These are phyloP conservation scores for Penicillium simplicissimum DNA, from an alignment of 495 filamentous ascomycete genomes.

Conservation along the genomic window DNA sequence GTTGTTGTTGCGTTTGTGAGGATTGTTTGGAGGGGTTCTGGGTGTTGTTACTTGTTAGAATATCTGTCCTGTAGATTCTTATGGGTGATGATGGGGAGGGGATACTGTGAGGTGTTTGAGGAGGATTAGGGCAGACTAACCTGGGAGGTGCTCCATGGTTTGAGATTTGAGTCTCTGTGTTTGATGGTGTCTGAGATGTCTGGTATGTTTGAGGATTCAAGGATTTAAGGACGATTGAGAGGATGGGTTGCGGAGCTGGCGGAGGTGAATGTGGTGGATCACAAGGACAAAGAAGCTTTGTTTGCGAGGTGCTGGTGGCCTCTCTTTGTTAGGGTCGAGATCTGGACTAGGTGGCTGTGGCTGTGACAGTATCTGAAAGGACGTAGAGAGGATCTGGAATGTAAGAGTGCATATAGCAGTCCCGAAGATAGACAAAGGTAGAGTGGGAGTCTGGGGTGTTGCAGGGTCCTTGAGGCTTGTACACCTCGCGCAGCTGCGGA, in stretches of 20 bases:
- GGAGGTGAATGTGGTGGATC: background rate
- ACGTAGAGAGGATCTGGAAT: background rate
- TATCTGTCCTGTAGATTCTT: background rate
- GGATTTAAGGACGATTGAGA: background rate
- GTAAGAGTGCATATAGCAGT: background rate
- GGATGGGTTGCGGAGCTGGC: background rate
- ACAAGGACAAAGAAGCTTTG: background rate
- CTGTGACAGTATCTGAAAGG: background rate
- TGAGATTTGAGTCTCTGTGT: background rate
- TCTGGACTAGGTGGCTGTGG: background rate
- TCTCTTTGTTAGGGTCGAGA: background rate
- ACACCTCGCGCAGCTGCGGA: background rate
- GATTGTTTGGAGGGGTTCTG: constrained; percentile 30
- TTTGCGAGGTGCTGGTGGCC: background rate
- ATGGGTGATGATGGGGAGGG: background rate
- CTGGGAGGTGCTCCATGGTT: constrained; percentile 30
- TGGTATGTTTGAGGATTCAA: background rate
- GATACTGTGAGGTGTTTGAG: background rate
- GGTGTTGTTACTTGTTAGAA: background rate
- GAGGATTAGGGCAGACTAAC: constrained; percentile 1
- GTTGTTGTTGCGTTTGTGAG: constrained; percentile 30
- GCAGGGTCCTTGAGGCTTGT: background rate
- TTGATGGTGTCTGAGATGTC: background rate
- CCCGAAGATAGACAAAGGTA: background rate
- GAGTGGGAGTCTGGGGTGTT: background rate